Evolutionary conservation across 2,329 filamentous ascomycete species (phyloP).

Genomic region (Xylariaceae sp.): DNA sequence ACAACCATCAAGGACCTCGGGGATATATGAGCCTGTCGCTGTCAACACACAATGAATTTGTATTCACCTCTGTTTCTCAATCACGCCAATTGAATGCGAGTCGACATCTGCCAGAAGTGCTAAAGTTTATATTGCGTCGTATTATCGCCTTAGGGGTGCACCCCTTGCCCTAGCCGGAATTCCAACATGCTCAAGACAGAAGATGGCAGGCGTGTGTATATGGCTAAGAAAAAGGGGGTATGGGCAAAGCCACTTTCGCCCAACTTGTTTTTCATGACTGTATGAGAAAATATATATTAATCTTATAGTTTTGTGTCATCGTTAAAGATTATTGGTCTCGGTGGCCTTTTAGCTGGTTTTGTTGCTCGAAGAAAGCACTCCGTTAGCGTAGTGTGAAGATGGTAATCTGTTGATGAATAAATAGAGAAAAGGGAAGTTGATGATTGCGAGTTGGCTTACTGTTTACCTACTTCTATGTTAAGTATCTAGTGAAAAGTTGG

Average conservation of each 20-base stretch:
- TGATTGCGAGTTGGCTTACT: too few species aligned
- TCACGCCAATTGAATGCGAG: conserved; percentile 5
- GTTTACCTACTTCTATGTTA: too few species aligned
- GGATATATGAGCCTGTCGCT: conserved; percentile 1
- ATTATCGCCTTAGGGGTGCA: conserved; percentile 1
- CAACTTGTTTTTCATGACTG: conserved; percentile 20
- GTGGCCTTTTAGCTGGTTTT: background rate
- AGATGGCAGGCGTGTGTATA: conserved; percentile 14
- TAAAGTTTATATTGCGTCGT: conserved; percentile 7
- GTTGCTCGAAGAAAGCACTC: too few species aligned
- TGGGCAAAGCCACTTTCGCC: conserved; percentile 6
- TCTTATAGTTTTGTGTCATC: conserved; percentile 1
- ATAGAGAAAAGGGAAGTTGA: too few species aligned
- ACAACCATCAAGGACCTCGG: conserved; percentile 1
- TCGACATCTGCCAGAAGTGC: conserved; percentile 6
- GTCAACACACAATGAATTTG: background rate
- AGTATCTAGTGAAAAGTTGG: too few species aligned
- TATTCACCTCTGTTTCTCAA: conserved; percentile 18
- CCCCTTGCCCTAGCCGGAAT: background rate
- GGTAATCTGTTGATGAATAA: too few species aligned
- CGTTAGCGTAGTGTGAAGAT: too few species aligned
- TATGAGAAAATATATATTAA: conserved; percentile 27
- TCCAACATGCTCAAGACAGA: conserved; percentile 1
- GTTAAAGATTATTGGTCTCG: background rate
- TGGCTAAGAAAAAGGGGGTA: conserved; percentile 6